Percentiles rank a stretch among this genome's conserved stretches.
phyloP scores from a whole-genome alignment of 164 flowering plant genomes.

The Litsea cubeba region DNA sequence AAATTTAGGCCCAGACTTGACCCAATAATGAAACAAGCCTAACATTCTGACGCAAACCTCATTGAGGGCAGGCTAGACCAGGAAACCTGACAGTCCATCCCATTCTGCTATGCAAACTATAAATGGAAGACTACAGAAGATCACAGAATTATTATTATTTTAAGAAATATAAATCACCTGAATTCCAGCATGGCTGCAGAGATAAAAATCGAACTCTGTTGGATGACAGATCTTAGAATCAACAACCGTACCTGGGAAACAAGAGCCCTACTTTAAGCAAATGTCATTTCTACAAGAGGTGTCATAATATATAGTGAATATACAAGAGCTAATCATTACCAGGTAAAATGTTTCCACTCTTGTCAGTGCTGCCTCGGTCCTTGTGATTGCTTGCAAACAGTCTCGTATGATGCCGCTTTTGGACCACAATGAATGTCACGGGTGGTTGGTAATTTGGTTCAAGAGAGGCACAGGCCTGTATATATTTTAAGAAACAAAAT shows the following conservation, averaged over 20 bases:
- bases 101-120: too few species aligned
- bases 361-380: constrained; percentile 13
- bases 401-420: constrained; percentile 19
- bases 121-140: too few species aligned
- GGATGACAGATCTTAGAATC: constrained; percentile 66
- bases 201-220: constrained; percentile 55
- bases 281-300: neutral
- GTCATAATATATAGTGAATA: neutral
- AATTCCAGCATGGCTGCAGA: constrained; percentile 67
- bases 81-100: too few species aligned
- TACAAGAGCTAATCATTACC: constrained; percentile 8
- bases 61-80: too few species aligned
- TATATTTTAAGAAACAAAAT: neutral
- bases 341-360: constrained; percentile 20
- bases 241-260: constrained; percentile 56
- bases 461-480: constrained; percentile 26
- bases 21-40: too few species aligned
- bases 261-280: neutral
- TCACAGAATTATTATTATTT: too few species aligned
- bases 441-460: constrained; percentile 19
- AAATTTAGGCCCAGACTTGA: too few species aligned
- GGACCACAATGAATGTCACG: constrained; percentile 19
- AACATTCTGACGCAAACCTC: too few species aligned
- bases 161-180: constrained; percentile 27
- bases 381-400: constrained; percentile 15